phyloP scores from a whole-genome alignment of 2,329 filamentous ascomycete species.

The Huntiella omanensis region DNA sequence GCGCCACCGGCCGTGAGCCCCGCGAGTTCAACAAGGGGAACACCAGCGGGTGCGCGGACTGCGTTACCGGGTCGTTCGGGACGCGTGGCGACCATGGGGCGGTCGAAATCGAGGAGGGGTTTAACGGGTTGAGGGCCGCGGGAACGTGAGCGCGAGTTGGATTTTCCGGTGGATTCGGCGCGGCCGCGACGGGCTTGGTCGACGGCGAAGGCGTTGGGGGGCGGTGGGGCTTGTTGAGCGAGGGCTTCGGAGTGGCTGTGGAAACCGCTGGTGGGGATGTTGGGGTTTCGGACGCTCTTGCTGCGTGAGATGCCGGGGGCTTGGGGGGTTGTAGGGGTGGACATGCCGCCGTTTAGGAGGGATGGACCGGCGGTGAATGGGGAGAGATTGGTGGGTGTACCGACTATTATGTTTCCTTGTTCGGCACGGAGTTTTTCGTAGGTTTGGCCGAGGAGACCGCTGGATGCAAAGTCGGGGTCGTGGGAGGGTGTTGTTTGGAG shows the following conservation, averaged over 20 bases:
- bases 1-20: constrained; percentile 11
- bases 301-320: background rate
- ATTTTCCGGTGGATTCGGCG: constrained; percentile 2
- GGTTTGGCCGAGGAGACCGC: constrained; percentile 31
- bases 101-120: constrained; percentile 41
- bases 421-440: constrained; percentile 25
- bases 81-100: constrained; percentile 43
- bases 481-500: background rate
- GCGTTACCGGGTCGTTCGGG: constrained; percentile 32
- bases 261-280: constrained; percentile 1
- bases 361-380: constrained; percentile 39
- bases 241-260: constrained; percentile 8
- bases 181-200: constrained; percentile 8
- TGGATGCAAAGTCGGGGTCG: constrained; percentile 27
- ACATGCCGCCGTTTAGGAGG: constrained; percentile 27
- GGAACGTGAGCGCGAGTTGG: constrained; percentile 14
- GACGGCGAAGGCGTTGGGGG: constrained; percentile 7
- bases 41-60: constrained; percentile 22
- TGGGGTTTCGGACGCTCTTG: background rate
- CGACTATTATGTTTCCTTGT: constrained; percentile 19
- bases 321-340: background rate
- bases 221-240: background rate
- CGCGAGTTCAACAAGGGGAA: constrained; percentile 29
- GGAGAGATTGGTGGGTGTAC: constrained; percentile 12
- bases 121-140: constrained; percentile 7